Evolutionary conservation across 176 grass and related monocot species (phyloP).

Genomic region (Carex parvula): DNA sequence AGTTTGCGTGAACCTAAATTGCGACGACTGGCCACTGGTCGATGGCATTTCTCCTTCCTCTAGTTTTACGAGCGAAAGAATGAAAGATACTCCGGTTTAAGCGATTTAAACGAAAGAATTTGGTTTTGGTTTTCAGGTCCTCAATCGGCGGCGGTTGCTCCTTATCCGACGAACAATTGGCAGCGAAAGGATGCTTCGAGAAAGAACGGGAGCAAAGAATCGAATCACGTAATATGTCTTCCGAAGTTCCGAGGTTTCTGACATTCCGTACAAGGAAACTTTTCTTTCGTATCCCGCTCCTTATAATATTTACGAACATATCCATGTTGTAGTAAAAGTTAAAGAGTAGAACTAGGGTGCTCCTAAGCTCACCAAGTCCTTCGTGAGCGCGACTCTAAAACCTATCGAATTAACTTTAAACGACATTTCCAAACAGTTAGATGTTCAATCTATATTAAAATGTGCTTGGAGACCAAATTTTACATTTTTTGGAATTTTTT

Average conservation of each 20-base stretch:
- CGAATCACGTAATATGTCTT: background rate
- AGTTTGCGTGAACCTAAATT: conserved; percentile 91
- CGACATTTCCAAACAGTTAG: too few relatives aligned
- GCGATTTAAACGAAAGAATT: conserved; percentile 17
- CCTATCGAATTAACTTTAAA: too few relatives aligned
- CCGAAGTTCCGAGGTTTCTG: background rate
- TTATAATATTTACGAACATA: background rate
- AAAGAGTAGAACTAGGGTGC: too few relatives aligned
- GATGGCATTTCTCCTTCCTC: conserved; percentile 56
- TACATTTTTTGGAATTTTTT: too few relatives aligned
- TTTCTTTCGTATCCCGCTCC: background rate
- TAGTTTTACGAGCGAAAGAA: background rate
- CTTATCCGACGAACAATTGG: background rate
- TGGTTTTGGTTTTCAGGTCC: background rate
- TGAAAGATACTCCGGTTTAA: conserved; percentile 30
- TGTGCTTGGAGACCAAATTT: too few relatives aligned
- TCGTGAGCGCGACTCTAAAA: too few relatives aligned
- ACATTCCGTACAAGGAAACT: background rate
- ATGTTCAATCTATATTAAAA: too few relatives aligned
- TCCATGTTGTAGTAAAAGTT: too few relatives aligned
- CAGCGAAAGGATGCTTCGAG: conserved; percentile 25
- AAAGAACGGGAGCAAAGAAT: background rate
- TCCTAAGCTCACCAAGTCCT: too few relatives aligned
- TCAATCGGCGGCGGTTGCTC: background rate
- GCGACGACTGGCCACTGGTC: conserved; percentile 46